phyloP scores from a whole-genome alignment of 2,329 filamentous ascomycete species.

The Alternaria metachromatica region DNA sequence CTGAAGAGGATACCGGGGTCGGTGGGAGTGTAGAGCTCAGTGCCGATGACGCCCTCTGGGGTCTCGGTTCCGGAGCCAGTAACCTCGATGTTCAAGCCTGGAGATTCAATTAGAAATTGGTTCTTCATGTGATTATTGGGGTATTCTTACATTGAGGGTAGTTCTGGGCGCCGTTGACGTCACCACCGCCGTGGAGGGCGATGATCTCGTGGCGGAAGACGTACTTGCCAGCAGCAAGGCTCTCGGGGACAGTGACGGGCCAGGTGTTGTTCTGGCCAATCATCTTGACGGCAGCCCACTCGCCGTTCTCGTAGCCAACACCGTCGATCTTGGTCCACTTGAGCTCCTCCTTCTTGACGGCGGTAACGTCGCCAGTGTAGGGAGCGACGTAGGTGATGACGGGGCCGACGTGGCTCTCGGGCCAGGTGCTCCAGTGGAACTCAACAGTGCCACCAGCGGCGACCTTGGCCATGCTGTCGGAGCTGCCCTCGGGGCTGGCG shows the following conservation, averaged over 20 bases:
- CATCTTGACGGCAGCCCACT: constrained; percentile 49
- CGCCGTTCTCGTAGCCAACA: constrained; percentile 37
- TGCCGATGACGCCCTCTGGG: constrained; percentile 58
- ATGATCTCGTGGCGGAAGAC: constrained; percentile 64
- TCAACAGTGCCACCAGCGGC: constrained; percentile 64
- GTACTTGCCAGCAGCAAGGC: constrained; percentile 58
- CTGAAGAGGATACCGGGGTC: constrained; percentile 54
- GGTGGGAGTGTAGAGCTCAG: constrained; percentile 54
- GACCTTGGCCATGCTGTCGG: constrained; percentile 59
- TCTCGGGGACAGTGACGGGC: constrained; percentile 54
- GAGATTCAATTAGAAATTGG: constrained; percentile 19
- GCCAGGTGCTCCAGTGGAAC: constrained; percentile 60
- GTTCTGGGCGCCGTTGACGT: constrained; percentile 58
- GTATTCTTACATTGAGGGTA: constrained; percentile 54
- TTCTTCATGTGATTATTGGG: background rate
- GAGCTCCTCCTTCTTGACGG: constrained; percentile 44
- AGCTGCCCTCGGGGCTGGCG: constrained; percentile 52
- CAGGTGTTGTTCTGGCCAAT: constrained; percentile 58
- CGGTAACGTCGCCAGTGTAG: constrained; percentile 40
- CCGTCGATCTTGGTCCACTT: constrained; percentile 50
- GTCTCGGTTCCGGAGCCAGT: constrained; percentile 55
- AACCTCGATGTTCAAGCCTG: constrained; percentile 56
- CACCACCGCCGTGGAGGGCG: constrained; percentile 56
- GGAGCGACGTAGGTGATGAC: constrained; percentile 50
- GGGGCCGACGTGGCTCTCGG: constrained; percentile 47